These are phyloP conservation scores for Aspergillus transmontanensis DNA, from an alignment of 2,329 filamentous ascomycete species.

Conservation along the genomic window DNA sequence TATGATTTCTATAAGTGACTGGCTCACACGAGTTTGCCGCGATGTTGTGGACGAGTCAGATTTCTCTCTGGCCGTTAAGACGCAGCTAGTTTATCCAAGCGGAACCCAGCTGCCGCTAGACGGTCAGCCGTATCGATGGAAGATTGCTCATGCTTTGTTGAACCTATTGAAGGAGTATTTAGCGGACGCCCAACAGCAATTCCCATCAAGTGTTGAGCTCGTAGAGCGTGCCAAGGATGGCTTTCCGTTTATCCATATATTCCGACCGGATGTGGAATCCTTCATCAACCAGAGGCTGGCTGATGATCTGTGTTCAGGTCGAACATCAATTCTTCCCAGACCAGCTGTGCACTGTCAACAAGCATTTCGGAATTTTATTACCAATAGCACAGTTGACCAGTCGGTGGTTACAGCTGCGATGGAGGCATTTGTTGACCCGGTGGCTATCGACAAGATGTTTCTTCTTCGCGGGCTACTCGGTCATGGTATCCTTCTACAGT, in stretches of 20 bases:
- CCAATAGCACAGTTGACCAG: slow-evolving; percentile 15
- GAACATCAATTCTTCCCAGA: slow-evolving; percentile 31
- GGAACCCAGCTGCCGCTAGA: slow-evolving; percentile 55
- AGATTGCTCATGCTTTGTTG: slow-evolving; percentile 46
- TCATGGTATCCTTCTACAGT: slow-evolving; percentile 61
- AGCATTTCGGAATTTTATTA: slow-evolving; percentile 38
- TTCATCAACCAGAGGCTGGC: slow-evolving; percentile 45
- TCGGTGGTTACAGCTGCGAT: slow-evolving; percentile 16
- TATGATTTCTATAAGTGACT: slow-evolving; percentile 56
- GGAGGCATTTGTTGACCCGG: slow-evolving; percentile 31
- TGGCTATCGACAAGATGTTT: slow-evolving; percentile 44
- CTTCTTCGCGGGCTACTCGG: slow-evolving; percentile 66
- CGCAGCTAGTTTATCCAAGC: slow-evolving; percentile 61
- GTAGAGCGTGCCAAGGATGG: slow-evolving; percentile 39
- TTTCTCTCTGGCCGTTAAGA: slow-evolving; percentile 56
- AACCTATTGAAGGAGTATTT: slow-evolving; percentile 42
- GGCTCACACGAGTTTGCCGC: slow-evolving; percentile 53
- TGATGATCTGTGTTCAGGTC: slow-evolving; percentile 42
- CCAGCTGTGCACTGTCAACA: slow-evolving; percentile 14
- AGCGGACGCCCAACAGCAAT: slow-evolving; percentile 38
- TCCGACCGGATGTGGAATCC: slow-evolving; percentile 52
- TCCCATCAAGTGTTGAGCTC: slow-evolving; percentile 55
- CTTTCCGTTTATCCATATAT: slow-evolving; percentile 61
- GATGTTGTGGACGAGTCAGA: slow-evolving; percentile 70
- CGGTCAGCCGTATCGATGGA: slow-evolving; percentile 58